Evolutionary conservation across 768 basidiomycete species (phyloP).

Genomic region (Agrocybe praecox): DNA sequence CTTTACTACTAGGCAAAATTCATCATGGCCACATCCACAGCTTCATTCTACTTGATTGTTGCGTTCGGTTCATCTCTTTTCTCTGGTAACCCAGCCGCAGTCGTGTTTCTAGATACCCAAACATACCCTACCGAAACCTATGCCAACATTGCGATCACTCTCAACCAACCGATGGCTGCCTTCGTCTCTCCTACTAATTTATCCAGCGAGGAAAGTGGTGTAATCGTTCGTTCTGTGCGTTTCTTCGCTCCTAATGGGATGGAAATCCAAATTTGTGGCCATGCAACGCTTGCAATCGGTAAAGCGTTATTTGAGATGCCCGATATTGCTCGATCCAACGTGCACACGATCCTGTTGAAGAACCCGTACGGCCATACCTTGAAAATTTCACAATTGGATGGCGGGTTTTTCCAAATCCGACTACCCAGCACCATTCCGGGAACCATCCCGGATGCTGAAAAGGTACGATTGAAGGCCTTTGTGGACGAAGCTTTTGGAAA

Average conservation of each 20-base stretch:
- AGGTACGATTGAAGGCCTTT: slow-evolving; percentile 25
- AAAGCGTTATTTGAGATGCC: slow-evolving; percentile 37
- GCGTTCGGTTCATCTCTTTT: slow-evolving; percentile 15
- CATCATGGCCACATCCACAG: slow-evolving; percentile 6
- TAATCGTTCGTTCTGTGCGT: slow-evolving; percentile 32
- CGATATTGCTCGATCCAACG: slow-evolving; percentile 24
- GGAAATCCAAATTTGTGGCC: slow-evolving; percentile 43
- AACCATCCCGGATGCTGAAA: slow-evolving; percentile 30
- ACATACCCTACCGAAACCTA: slow-evolving; percentile 34
- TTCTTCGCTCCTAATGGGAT: slow-evolving; percentile 33
- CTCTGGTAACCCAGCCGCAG: slow-evolving; percentile 21
- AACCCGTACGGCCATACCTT: slow-evolving; percentile 26
- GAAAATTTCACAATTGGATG: slow-evolving; percentile 29
- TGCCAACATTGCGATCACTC: slow-evolving; percentile 37
- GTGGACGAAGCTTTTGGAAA: slow-evolving; percentile 41
- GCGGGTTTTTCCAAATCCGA: slow-evolving; percentile 38
- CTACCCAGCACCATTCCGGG: slow-evolving; percentile 30
- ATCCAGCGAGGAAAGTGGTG: slow-evolving; percentile 22
- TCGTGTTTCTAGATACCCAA: slow-evolving; percentile 44
- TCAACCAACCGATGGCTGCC: slow-evolving; percentile 46
- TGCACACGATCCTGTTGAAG: slow-evolving; percentile 36
- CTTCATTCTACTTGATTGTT: slow-evolving; percentile 30
- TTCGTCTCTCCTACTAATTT: slow-evolving; percentile 31
- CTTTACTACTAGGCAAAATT: too few species aligned
- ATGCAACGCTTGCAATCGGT: slow-evolving; percentile 46